A percentile compares a stretch with the other conserved stretches of the same genome.
These are phyloP conservation scores for Apiospora hydei DNA, from an alignment of 2,329 filamentous ascomycete genomes.

Conservation along the genomic window DNA sequence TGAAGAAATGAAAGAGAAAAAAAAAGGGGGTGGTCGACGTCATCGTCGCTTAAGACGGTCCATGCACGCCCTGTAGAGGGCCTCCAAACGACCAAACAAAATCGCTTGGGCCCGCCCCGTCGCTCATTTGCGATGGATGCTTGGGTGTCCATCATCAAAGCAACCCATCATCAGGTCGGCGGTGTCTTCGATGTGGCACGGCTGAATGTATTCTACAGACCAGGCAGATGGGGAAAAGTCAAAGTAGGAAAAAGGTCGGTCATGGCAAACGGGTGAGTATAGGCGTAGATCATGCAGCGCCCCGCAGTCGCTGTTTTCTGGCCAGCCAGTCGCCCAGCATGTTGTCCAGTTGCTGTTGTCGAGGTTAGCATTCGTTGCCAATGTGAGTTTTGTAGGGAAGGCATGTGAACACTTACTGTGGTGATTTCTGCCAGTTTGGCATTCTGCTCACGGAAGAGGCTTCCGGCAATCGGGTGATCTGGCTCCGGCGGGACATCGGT, in stretches of 20 bases:
- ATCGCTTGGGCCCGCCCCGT: background rate
- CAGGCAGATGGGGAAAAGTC: slow-evolving; percentile 2
- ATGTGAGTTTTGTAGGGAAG: background rate
- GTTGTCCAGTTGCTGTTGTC: slow-evolving; percentile 76
- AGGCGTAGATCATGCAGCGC: slow-evolving; percentile 38
- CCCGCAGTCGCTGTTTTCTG: slow-evolving; percentile 69
- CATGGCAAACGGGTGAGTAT: background rate
- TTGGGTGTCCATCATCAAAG: background rate
- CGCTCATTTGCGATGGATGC: background rate
- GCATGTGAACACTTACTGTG: slow-evolving; percentile 57
- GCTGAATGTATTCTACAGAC: background rate
- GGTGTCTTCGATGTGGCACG: background rate
- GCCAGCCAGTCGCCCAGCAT: slow-evolving; percentile 85
- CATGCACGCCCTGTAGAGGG: background rate
- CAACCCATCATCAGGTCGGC: background rate
- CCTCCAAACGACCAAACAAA: background rate
- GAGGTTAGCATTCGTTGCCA: slow-evolving; percentile 25
- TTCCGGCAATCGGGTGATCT: slow-evolving; percentile 85
- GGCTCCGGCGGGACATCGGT: slow-evolving; percentile 79
- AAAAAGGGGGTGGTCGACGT: background rate
- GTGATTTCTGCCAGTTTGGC: slow-evolving; percentile 87
- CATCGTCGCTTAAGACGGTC: background rate
- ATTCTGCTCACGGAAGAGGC: slow-evolving; percentile 86
- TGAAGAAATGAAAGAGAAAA: background rate
- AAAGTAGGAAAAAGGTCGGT: background rate